Evolutionary conservation across 2,329 filamentous ascomycete species (phyloP).

Genomic region (Xylaria sp.): DNA sequence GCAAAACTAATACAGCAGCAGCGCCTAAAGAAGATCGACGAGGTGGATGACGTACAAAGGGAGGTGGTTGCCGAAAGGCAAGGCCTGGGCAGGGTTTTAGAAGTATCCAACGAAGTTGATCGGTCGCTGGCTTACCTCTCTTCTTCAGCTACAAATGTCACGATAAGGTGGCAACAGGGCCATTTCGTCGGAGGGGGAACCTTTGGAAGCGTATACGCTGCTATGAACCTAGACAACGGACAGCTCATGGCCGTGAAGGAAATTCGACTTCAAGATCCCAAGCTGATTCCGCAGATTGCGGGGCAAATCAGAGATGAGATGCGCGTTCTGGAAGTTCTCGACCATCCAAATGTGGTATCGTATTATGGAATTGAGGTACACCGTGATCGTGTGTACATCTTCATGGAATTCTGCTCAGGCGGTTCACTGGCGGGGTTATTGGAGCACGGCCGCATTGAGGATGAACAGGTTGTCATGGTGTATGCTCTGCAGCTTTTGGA

Average conservation of each 20-base stretch:
- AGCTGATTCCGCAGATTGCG: slow-evolving; percentile 93
- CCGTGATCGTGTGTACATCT: slow-evolving; percentile 99
- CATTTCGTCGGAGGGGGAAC: slow-evolving; percentile 97
- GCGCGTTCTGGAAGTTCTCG: slow-evolving; percentile 92
- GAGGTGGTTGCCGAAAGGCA: slow-evolving; percentile 87
- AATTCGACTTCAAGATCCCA: slow-evolving; percentile 95
- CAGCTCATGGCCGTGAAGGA: slow-evolving; percentile 99
- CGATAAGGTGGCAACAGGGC: slow-evolving; percentile 98
- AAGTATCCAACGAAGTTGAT: slow-evolving; percentile 95
- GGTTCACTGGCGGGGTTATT: slow-evolving; percentile 89
- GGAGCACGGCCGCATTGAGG: slow-evolving; percentile 96
- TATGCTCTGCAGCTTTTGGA: slow-evolving; percentile 95
- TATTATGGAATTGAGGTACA: slow-evolving; percentile 99
- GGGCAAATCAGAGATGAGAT: slow-evolving; percentile 97
- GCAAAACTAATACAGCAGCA: slow-evolving; percentile 78
- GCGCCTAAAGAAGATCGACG: slow-evolving; percentile 76
- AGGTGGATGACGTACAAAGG: slow-evolving; percentile 81
- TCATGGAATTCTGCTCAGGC: slow-evolving; percentile 99
- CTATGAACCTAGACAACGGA: slow-evolving; percentile 95
- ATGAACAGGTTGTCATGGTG: slow-evolving; percentile 97
- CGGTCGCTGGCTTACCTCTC: slow-evolving; percentile 93
- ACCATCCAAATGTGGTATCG: slow-evolving; percentile 97
- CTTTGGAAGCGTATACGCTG: slow-evolving; percentile 96
- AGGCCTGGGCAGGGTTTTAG: slow-evolving; percentile 87
- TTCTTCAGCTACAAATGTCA: slow-evolving; percentile 93